A percentile compares a stretch with the other conserved stretches of the same genome.
Evolutionary conservation across 441 rosid species (phyloP).

Genomic region (Viola pubescens): DNA sequence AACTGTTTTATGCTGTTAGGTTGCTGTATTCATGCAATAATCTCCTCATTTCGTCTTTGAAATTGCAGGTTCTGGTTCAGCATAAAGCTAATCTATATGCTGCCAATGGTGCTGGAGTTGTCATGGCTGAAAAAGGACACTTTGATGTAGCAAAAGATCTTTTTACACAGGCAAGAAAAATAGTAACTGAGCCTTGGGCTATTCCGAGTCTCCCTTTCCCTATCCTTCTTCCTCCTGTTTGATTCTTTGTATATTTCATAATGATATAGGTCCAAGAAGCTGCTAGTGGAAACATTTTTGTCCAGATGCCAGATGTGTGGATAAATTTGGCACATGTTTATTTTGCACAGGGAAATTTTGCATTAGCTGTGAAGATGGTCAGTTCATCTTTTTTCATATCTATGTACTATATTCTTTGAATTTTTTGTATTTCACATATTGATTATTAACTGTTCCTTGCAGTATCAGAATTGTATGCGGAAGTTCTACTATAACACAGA

Average conservation of each 20-base stretch:
- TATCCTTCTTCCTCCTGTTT: conserved; percentile 4
- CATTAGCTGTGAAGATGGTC: conserved; percentile 98
- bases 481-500: conserved; percentile 87
- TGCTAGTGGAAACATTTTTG: conserved; percentile 96
- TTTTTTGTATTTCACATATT: conserved; percentile 9
- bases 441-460: conserved; percentile 27
- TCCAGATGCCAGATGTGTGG: conserved; percentile 99
- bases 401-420: neutral
- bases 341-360: conserved; percentile 95
- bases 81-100: conserved; percentile 91
- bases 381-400: conserved; percentile 16
- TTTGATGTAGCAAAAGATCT: conserved; percentile 96
- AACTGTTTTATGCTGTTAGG: conserved; percentile 2
- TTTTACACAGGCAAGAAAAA: conserved; percentile 67
- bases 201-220: conserved; percentile 7
- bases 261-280: conserved; percentile 92
- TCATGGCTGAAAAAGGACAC: conserved; percentile 96
- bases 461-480: conserved; percentile 99
- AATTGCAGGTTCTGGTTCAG: conserved; percentile 76
- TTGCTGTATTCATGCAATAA: conserved; percentile 10
- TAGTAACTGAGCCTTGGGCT: conserved; percentile 7
- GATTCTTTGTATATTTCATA: conserved; percentile 11
- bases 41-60: conserved; percentile 9
- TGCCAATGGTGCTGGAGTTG: conserved; percentile 97
- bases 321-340: conserved; percentile 97